Conservation (phyloP, 2,329 filamentous ascomycete genomes). For the Malbranchea cinnamomea region DNA sequence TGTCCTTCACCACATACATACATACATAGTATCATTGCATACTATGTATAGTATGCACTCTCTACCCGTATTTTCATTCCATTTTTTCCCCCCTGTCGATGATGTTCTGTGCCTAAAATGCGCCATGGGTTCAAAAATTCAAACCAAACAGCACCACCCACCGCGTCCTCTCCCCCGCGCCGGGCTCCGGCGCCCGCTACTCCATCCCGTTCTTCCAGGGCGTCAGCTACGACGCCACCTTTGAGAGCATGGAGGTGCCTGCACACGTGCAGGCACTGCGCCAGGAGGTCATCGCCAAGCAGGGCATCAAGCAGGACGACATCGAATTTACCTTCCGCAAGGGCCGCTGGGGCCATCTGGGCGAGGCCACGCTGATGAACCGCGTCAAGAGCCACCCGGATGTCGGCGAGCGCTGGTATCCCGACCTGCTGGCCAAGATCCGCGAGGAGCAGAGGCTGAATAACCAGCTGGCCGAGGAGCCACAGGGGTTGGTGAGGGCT, state of each 20-base stretch:
- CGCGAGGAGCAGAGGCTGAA: slow-evolving; percentile 39
- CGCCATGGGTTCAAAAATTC: slow-evolving; percentile 1
- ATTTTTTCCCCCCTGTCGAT: neutral
- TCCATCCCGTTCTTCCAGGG: slow-evolving; percentile 83
- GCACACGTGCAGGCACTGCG: slow-evolving; percentile 48
- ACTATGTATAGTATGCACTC: too few species aligned
- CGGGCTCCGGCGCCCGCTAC: slow-evolving; percentile 57
- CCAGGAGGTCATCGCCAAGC: slow-evolving; percentile 39
- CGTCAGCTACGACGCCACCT: slow-evolving; percentile 61
- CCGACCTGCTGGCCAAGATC: slow-evolving; percentile 40
- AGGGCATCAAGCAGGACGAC: slow-evolving; percentile 49
- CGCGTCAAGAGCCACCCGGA: slow-evolving; percentile 76
- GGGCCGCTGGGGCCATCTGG: slow-evolving; percentile 51
- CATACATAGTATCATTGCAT: too few species aligned
- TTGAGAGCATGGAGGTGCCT: slow-evolving; percentile 61
- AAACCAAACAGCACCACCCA: slow-evolving; percentile 56
- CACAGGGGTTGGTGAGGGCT: slow-evolving; percentile 3
- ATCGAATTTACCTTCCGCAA: slow-evolving; percentile 76
- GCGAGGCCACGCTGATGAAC: slow-evolving; percentile 74
- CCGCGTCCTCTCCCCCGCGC: slow-evolving; percentile 58
- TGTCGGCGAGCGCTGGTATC: slow-evolving; percentile 68
- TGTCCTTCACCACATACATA: too few species aligned
- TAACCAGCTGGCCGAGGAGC: slow-evolving; percentile 9
- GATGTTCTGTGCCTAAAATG: neutral
- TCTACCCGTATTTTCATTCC: neutral